Conservation (phyloP, 164 flowering plant species). For the Tetracentron sinense region DNA sequence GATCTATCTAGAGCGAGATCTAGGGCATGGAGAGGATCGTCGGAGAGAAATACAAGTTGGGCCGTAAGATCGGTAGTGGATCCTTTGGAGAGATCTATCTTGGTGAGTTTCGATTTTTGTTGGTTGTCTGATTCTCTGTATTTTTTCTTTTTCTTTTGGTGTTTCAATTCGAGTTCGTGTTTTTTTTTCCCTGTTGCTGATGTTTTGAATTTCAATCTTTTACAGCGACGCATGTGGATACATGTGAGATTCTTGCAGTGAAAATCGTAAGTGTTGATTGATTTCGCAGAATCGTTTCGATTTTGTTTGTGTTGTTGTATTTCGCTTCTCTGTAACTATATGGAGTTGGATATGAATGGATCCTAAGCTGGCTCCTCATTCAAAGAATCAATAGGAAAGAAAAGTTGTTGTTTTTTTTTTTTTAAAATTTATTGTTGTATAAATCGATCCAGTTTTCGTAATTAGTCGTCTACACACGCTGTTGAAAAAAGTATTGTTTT, state of each 20-base stretch:
- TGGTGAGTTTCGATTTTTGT: constrained; percentile 36
- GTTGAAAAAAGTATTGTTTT: no score
- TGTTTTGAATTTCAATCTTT: constrained; percentile 14
- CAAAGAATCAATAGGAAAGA: no score
- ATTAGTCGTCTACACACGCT: no score
- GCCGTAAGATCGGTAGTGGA: constrained; percentile 98
- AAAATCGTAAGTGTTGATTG: constrained; percentile 69
- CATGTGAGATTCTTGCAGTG: constrained; percentile 90
- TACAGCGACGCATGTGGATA: constrained; percentile 90
- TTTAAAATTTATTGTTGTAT: no score
- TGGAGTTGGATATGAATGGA: background rate
- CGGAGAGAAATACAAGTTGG: constrained; percentile 90
- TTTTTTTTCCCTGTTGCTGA: no score
- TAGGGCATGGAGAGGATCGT: constrained; percentile 78
- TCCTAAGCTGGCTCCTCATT: background rate
- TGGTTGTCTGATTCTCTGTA: background rate
- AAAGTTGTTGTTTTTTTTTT: no score
- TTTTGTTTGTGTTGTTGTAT: background rate
- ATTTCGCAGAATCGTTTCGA: background rate
- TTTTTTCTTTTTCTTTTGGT: no score
- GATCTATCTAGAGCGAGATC: background rate
- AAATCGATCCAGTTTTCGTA: no score
- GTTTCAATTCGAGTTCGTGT: background rate
- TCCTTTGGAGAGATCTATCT: constrained; percentile 91
- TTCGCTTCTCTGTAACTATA: background rate